Base-by-base conservation (phyloP, 2,329 filamentous ascomycete genomes). In the Dactylellina leptospora region DNA sequence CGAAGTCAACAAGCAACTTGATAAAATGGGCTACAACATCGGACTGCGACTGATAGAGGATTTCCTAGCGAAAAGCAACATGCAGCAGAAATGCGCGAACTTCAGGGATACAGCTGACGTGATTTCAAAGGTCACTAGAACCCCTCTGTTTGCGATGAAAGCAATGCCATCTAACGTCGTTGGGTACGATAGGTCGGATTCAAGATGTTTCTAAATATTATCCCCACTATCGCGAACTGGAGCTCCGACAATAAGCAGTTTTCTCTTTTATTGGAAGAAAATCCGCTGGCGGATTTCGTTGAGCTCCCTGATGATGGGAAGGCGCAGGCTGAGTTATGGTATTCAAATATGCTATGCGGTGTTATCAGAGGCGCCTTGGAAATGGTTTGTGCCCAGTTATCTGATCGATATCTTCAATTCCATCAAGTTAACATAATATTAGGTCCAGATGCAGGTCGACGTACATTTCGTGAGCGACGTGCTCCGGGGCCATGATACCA, bases 1-100 rank as follows among this genome's bases (percentile, higher is more conserved):
- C 55, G 92, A 97, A 80, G 93, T 99, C 79, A 99, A 99, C 82
- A 92, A 93, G 80, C 95, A 99, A 80, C 85, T 99, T 45, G 95
- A 99, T 79, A 96, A 93, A 82, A 99, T 99, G 95, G 95, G 95
- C 61, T 97, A 97, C 82, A 97, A 97, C 78, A 99, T 99, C 75
- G 95, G 95, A 25, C 84, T 97, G 78, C 90, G 95, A 36, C 82
- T 99, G 75, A 97, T 99, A 76, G 95, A 99, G 77, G 95, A 99
- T 81, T 99, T 97, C 78, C 87, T 99, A 16, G 95, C 95, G 77
- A 97, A 97, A 81, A 95, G 92, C 3, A 93, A 92, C 77, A 92
- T 90, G 1, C 89, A 89, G 85, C 91, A 92, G 76, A 86, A 92
- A 75, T 99, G 95, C 81, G 85, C 87, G 76, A 97, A 95, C 82